Base-by-base conservation (phyloP, 352 stramenopile species). In the Phytophthora crassamura region DNA sequence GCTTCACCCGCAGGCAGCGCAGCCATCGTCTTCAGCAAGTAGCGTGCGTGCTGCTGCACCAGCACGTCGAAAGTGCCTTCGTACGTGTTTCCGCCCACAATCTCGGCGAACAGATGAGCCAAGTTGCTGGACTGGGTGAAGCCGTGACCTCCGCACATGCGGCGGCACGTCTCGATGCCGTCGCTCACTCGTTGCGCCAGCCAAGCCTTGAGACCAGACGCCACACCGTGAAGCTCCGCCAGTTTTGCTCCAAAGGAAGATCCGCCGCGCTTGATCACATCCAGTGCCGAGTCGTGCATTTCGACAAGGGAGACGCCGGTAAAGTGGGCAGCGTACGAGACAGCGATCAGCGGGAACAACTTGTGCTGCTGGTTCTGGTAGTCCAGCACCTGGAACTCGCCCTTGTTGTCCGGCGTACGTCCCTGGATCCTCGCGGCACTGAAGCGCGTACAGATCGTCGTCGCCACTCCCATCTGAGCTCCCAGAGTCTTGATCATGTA, bases 11-110 rank as follows among this genome's bases (percentile, higher is more conserved):
- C 25, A 6, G 25, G 25, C 25, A 30, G 4, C 25, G 25, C 25
- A 3, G 48, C 53, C 33, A 63, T n/a, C 18, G 45, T 58, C 72
- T 92, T 92, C 14, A 88, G 35, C 9, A 93, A 57, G 54, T 80
- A 91, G 0, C 76, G 77, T 10, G 74, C 72, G 56, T 91, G 82
- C 42, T 93, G 82, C 54, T 89, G 77, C 34, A 88, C 72, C 28
- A 93, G 70, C 51, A 93, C 82, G 58, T 93, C 81, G 48, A 83
- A 85, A 16, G 82, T 93, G 16, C 82, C 84, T 76, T 93, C 82
- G 57, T 73, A 88, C n/a, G 84, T 93, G 51, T 52, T 76, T 5
- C 72, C 67, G 20, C 75, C 75, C 0, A 86, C 72, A 10, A 64
- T 63, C 45, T 11, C 59, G 9, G 59, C 41, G 47, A 74, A 75